Conservation (phyloP, 1,139 yeast species). For the Petasospora fabianii region DNA sequence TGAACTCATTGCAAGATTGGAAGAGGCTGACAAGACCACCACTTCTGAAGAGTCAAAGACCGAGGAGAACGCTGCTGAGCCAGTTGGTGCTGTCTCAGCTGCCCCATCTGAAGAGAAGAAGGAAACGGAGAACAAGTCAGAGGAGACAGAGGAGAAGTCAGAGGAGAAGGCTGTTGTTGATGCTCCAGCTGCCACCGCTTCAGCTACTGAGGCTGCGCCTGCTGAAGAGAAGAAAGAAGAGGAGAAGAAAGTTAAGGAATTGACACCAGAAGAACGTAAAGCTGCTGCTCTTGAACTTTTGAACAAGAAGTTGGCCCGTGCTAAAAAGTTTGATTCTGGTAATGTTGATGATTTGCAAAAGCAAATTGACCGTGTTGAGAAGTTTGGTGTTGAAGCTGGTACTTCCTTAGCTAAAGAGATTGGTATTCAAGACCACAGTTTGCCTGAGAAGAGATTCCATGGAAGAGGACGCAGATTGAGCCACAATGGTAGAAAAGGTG, state of each 20-base stretch:
- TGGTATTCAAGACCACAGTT: slow-evolving; percentile 38
- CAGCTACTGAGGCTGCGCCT: slow-evolving; percentile 7
- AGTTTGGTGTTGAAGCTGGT: slow-evolving; percentile 75
- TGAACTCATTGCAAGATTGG: slow-evolving; percentile 70
- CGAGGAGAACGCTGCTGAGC: slow-evolving; percentile 4
- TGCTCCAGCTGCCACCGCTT: neutral
- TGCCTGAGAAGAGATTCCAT: slow-evolving; percentile 5
- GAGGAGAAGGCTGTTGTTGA: slow-evolving; percentile 8
- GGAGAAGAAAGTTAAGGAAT: slow-evolving; percentile 25
- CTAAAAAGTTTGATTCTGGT: slow-evolving; percentile 73
- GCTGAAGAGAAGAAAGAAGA: slow-evolving; percentile 3
- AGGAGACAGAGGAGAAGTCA: slow-evolving; percentile 3
- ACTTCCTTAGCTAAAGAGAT: slow-evolving; percentile 66
- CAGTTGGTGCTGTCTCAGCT: no score
- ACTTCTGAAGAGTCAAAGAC: slow-evolving; percentile 13
- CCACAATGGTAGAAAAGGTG: slow-evolving; percentile 1
- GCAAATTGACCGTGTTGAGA: slow-evolving; percentile 68
- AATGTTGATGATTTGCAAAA: slow-evolving; percentile 44
- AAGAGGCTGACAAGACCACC: slow-evolving; percentile 24
- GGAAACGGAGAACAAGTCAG: slow-evolving; percentile 10
- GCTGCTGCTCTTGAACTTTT: slow-evolving; percentile 65
- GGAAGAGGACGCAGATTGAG: slow-evolving; percentile 4
- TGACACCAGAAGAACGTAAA: slow-evolving; percentile 68
- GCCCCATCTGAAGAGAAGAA: no score
- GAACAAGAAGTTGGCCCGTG: slow-evolving; percentile 64